These are phyloP conservation scores for Balamuthia mandrillaris DNA, from an alignment of 208 protist species.

Conservation along the genomic window DNA sequence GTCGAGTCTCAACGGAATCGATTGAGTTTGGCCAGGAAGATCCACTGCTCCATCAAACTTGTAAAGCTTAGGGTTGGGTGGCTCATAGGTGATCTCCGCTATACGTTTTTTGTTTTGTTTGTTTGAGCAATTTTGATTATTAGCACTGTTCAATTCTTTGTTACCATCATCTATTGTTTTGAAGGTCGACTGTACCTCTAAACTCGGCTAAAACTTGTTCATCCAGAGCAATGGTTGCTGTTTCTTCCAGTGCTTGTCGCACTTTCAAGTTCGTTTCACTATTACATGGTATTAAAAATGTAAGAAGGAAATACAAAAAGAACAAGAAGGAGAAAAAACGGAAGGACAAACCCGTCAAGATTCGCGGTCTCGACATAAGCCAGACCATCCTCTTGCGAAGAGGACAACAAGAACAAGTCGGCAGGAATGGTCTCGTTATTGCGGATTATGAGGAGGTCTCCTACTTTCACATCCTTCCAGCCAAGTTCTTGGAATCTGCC, in stretches of 20 bases:
- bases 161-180: neutral
- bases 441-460: slow-evolving; percentile 64
- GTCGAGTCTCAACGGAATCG: slow-evolving; percentile 22
- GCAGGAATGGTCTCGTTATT: slow-evolving; percentile 72
- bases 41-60: slow-evolving; percentile 36
- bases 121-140: neutral
- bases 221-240: neutral
- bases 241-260: slow-evolving; percentile 26
- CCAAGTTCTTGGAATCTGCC: slow-evolving; percentile 46
- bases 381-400: slow-evolving; percentile 44
- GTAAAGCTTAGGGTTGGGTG: slow-evolving; percentile 42
- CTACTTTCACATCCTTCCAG: slow-evolving; percentile 68
- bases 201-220: neutral
- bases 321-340: neutral
- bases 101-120: neutral
- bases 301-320: neutral
- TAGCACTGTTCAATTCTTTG: neutral
- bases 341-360: slow-evolving; percentile 64
- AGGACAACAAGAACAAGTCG: slow-evolving; percentile 55
- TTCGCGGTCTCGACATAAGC: slow-evolving; percentile 74
- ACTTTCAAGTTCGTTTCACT: slow-evolving; percentile 42
- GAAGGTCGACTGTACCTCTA: neutral
- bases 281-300: neutral
- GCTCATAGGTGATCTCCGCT: slow-evolving; percentile 38
- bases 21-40: too few relatives aligned